These are phyloP conservation scores for Drechslerella coelobrocha DNA, from an alignment of 2,329 filamentous ascomycete genomes.

Conservation along the genomic window DNA sequence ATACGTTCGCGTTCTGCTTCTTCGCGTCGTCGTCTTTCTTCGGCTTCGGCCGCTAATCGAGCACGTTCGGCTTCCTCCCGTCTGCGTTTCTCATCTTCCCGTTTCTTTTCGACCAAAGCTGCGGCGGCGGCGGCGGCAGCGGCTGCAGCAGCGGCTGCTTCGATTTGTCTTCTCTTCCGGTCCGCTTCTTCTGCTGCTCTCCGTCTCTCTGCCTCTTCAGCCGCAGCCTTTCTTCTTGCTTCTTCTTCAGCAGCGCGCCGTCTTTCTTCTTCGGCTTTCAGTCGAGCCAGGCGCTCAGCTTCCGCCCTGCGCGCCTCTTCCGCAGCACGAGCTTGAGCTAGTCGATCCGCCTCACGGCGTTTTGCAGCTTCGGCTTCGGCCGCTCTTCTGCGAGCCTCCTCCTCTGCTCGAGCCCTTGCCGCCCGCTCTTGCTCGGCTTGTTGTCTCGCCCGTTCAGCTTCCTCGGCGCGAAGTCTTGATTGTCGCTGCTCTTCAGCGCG, in stretches of 20 bases:
- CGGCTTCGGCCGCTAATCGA: constrained; percentile 25
- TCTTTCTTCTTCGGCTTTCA: background rate
- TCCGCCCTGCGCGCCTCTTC: constrained; percentile 15
- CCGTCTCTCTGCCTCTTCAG: constrained; percentile 18
- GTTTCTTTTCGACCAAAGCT: constrained; percentile 22
- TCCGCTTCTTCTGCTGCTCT: constrained; percentile 14
- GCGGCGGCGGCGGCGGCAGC: constrained; percentile 15
- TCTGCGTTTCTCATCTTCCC: constrained; percentile 35
- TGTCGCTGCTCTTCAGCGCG: constrained; percentile 19
- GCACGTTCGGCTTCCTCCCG: constrained; percentile 38
- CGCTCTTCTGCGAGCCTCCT: constrained; percentile 35
- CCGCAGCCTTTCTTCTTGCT: background rate
- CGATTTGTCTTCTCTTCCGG: constrained; percentile 22
- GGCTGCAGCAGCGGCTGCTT: constrained; percentile 14
- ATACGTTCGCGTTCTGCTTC: constrained; percentile 37
- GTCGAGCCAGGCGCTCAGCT: background rate
- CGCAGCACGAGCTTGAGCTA: constrained; percentile 22
- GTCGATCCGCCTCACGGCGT: constrained; percentile 36
- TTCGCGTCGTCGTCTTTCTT: constrained; percentile 36
- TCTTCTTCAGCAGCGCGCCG: background rate
- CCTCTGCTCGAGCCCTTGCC: constrained; percentile 13
- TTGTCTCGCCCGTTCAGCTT: constrained; percentile 21
- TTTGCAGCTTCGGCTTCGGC: constrained; percentile 25
- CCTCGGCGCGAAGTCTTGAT: constrained; percentile 9
- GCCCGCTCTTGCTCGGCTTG: constrained; percentile 14